A percentile compares a stretch with the other conserved stretches of the same genome.
phyloP scores from a whole-genome alignment of 1,139 yeast species.

The Zygosaccharomyces sapae region DNA sequence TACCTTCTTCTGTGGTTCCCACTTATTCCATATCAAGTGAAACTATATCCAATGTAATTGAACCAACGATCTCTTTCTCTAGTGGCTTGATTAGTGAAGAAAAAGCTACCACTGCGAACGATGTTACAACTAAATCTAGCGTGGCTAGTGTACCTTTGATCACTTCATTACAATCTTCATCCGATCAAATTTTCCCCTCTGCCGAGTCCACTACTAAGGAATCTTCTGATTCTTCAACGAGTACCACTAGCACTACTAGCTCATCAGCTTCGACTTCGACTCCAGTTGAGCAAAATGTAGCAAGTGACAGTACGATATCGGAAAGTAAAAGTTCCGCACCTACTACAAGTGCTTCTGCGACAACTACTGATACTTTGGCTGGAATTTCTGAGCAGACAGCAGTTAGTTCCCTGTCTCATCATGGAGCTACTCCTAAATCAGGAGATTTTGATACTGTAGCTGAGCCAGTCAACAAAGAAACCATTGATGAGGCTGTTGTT shows the following conservation, averaged over 20 bases:
- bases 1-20: neutral
- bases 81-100: neutral
- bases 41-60: neutral
- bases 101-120: neutral
- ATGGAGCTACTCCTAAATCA: conserved; percentile 3
- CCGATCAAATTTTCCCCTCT: neutral
- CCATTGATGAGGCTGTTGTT: neutral
- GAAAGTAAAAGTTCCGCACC: neutral
- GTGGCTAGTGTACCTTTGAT: neutral
- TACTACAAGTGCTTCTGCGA: neutral
- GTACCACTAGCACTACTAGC: neutral
- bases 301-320: neutral
- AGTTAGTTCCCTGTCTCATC: conserved; percentile 1
- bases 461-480: neutral
- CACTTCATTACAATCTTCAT: neutral
- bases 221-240: neutral
- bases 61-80: neutral
- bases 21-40: conserved; percentile 1
- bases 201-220: neutral
- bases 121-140: neutral
- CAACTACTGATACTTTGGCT: neutral
- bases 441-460: neutral
- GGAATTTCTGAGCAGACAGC: neutral
- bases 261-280: neutral
- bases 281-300: neutral